These are phyloP conservation scores for Choricystis sp. DNA, from an alignment of 139 green algal species.

Conservation along the genomic window DNA sequence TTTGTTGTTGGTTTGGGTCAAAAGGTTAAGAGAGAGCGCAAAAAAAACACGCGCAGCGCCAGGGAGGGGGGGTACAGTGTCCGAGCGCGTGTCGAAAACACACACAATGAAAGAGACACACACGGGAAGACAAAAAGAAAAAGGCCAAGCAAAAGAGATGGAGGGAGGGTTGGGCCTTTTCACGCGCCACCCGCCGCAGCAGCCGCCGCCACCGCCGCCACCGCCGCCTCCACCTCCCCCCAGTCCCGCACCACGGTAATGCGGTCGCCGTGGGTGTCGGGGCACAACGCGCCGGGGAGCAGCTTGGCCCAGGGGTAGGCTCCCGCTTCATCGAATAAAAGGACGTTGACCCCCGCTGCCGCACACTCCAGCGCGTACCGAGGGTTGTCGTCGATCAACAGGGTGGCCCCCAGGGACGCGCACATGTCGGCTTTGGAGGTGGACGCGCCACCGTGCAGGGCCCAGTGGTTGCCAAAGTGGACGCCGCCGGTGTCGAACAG, in stretches of 20 bases:
- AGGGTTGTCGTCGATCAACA: conserved; percentile 92
- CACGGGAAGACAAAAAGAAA: too few species aligned
- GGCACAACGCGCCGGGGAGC: too few species aligned
- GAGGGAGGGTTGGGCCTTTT: too few species aligned
- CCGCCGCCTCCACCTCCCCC: conserved; percentile 17
- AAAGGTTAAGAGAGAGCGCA: not conserved
- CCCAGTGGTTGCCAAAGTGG: conserved; percentile 96
- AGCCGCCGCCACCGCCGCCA: conserved; percentile 9
- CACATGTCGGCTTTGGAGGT: conserved; percentile 86
- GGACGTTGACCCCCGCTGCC: conserved; percentile 61
- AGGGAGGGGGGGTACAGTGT: too few species aligned
- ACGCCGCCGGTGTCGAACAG: conserved; percentile 25
- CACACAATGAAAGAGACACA: too few species aligned
- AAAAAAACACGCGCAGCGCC: not conserved
- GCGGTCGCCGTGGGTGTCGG: conserved; percentile 11
- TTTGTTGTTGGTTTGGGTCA: too few species aligned
- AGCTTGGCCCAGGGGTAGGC: conserved; percentile 80
- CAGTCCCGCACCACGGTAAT: conserved; percentile 20
- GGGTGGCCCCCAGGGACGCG: conserved; percentile 55
- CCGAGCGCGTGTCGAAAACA: too few species aligned
- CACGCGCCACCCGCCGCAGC: too few species aligned
- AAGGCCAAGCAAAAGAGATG: too few species aligned
- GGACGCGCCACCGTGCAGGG: conserved; percentile 43
- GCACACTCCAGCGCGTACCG: conserved; percentile 70
- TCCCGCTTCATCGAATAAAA: conserved; percentile 79